A percentile compares a stretch with the other conserved stretches of the same genome.
These are phyloP conservation scores for Colletotrichum graminicola DNA, from an alignment of 2,329 filamentous ascomycete genomes.

Conservation along the genomic window DNA sequence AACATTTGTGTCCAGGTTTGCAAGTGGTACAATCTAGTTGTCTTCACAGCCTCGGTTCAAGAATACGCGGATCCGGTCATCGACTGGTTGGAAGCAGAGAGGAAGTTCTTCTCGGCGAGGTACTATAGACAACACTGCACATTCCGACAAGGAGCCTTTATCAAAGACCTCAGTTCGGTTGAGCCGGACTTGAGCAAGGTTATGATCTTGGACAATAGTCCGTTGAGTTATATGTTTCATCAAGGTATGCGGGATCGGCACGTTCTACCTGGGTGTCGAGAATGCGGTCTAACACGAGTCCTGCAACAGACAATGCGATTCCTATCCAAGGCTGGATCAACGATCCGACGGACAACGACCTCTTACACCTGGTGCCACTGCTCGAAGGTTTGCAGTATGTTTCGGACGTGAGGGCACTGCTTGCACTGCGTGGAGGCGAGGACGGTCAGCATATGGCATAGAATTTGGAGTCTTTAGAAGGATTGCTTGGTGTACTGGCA, in stretches of 20 bases:
- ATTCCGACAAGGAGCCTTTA: conserved; percentile 93
- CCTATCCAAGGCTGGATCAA: conserved; percentile 99
- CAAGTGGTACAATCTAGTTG: conserved; percentile 98
- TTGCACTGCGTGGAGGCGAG: conserved; percentile 90
- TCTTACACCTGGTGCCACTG: conserved; percentile 91
- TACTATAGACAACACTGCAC: conserved; percentile 99
- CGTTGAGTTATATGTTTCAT: conserved; percentile 98
- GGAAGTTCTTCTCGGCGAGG: conserved; percentile 93
- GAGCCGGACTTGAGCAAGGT: conserved; percentile 98
- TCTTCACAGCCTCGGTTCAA: conserved; percentile 97
- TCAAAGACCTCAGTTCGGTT: conserved; percentile 96
- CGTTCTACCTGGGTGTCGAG: neutral
- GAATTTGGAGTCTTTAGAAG: conserved; percentile 40
- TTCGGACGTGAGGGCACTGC: conserved; percentile 90
- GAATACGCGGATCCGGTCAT: conserved; percentile 99
- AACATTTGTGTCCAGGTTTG: conserved; percentile 69
- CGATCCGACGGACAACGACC: conserved; percentile 95
- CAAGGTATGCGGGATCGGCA: conserved; percentile 74
- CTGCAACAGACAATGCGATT: conserved; percentile 89
- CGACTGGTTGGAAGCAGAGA: conserved; percentile 96
- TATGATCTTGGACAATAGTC: conserved; percentile 99
- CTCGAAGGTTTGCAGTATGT: conserved; percentile 96
- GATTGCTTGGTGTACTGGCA: conserved; percentile 33
- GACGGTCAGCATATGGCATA: conserved; percentile 71
- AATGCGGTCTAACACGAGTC: conserved; percentile 9